Conservation (phyloP, 2,329 filamentous ascomycete genomes). For the Fusarium solani-melongenae region DNA sequence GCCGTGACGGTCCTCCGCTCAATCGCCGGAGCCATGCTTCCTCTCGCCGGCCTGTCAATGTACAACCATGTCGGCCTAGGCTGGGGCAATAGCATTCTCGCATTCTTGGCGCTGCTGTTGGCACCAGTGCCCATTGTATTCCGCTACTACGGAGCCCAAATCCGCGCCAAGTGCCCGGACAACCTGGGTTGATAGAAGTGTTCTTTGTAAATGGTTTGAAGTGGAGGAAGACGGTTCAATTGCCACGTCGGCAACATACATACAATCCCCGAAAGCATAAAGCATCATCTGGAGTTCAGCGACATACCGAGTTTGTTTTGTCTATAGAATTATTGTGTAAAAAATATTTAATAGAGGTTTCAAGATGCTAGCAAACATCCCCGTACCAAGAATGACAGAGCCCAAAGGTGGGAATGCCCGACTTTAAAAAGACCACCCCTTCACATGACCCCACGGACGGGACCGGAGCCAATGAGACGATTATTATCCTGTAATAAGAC, state of each 20-base stretch:
- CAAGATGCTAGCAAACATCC: not conserved
- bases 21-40: conserved; percentile 73
- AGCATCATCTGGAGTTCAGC: not conserved
- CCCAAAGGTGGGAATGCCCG: not conserved
- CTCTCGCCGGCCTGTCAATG: conserved; percentile 63
- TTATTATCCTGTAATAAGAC: not conserved
- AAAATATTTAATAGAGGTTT: not conserved
- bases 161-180: conserved; percentile 35
- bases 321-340: not conserved
- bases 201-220: not conserved
- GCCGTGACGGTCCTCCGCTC: conserved; percentile 53
- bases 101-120: conserved; percentile 54
- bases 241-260: not conserved
- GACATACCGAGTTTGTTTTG: not conserved
- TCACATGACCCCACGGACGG: not conserved
- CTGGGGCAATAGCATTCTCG: conserved; percentile 58
- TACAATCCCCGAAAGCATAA: not conserved
- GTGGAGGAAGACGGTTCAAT: not conserved
- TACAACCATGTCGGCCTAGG: conserved; percentile 56
- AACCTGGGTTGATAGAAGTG: conserved; percentile 24
- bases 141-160: conserved; percentile 34
- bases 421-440: not conserved
- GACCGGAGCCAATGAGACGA: not conserved
- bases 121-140: conserved; percentile 39
- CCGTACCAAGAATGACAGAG: not conserved